These are phyloP conservation scores for Russula emetica DNA, from an alignment of 768 basidiomycete genomes.

Conservation along the genomic window DNA sequence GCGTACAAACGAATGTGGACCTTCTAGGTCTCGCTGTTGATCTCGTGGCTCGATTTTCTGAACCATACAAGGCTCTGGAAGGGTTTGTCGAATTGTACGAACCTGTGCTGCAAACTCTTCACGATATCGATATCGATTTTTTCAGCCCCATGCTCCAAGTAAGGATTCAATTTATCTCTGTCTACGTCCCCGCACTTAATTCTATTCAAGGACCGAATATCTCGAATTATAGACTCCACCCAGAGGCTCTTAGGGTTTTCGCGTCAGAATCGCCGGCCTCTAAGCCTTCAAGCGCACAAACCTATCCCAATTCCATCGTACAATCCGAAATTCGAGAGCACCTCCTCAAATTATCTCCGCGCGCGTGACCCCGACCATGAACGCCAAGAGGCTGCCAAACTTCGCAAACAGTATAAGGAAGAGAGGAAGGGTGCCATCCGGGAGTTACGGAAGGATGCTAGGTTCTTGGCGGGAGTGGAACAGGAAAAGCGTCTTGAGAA, in stretches of 20 bases:
- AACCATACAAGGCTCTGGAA: conserved; percentile 70
- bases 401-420: conserved; percentile 87
- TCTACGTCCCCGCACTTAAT: conserved; percentile 1
- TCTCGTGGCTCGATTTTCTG: conserved; percentile 63
- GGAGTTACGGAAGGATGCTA: conserved; percentile 91
- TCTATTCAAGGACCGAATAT: conserved; percentile 8
- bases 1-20: conserved; percentile 69
- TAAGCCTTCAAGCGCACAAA: conserved; percentile 87
- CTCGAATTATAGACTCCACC: conserved; percentile 21
- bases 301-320: conserved; percentile 93
- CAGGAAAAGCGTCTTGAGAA: conserved; percentile 81
- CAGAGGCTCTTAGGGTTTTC: conserved; percentile 70
- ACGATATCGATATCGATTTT: conserved; percentile 43
- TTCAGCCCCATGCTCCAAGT: conserved; percentile 59
- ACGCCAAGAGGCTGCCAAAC: conserved; percentile 78
- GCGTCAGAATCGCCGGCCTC: conserved; percentile 65
- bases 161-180: conserved; percentile 21
- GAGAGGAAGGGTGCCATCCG: conserved; percentile 96
- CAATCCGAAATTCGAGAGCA: conserved; percentile 86
- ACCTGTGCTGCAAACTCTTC: conserved; percentile 60
- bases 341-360: conserved; percentile 68
- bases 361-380: conserved; percentile 90
- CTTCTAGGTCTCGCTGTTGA: conserved; percentile 58
- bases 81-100: conserved; percentile 83
- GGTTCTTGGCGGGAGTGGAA: conserved; percentile 86